A percentile compares a stretch with the other conserved stretches of the same genome.
Evolutionary conservation across 257 asterid genomes (phyloP).

Genomic region (Solanum ossicruentum): DNA sequence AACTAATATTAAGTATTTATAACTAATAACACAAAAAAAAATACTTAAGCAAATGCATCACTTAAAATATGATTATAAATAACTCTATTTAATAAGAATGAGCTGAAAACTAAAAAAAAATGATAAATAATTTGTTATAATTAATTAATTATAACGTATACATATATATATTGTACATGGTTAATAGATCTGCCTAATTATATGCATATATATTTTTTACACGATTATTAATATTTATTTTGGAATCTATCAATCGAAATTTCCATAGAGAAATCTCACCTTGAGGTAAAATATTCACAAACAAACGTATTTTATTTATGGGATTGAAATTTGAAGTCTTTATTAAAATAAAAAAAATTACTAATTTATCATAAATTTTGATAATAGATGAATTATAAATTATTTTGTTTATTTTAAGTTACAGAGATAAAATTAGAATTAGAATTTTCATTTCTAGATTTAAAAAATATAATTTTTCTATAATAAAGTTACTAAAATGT

Average conservation of each 20-base stretch:
- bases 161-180: not conserved
- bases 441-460: no score
- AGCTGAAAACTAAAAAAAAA: not conserved
- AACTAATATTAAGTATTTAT: not conserved
- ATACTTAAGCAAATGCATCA: not conserved
- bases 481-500: not conserved
- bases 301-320: not conserved
- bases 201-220: not conserved
- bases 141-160: no score
- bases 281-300: not conserved
- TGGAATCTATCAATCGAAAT: not conserved
- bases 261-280: not conserved
- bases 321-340: not conserved
- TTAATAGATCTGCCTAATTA: not conserved
- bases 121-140: not conserved
- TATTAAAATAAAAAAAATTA: not conserved
- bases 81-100: not conserved
- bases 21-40: not conserved
- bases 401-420: not conserved
- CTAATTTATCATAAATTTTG: not conserved
- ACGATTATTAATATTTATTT: not conserved
- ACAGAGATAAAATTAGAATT: not conserved
- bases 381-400: not conserved
- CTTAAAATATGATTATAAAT: not conserved
- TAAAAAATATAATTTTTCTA: no score